These are phyloP conservation scores for Xylaria venustula DNA, from an alignment of 495 filamentous ascomycete genomes.

Conservation along the genomic window DNA sequence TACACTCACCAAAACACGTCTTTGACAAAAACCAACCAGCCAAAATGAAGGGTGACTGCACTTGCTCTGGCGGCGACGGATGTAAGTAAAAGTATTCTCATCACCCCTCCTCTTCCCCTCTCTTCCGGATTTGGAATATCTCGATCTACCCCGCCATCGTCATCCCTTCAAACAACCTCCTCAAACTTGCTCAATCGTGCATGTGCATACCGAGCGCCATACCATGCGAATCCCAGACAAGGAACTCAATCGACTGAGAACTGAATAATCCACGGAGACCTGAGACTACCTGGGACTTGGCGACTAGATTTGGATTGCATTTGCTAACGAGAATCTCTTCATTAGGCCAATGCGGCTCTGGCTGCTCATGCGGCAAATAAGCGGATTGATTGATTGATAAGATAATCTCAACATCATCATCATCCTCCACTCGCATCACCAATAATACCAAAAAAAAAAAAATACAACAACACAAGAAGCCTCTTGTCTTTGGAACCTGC, in stretches of 20 bases:
- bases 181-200: no score
- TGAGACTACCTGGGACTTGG: no score
- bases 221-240: no score
- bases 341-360: slow-evolving; percentile 37
- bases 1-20: slow-evolving; percentile 4
- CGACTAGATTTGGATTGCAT: no score
- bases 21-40: slow-evolving; percentile 16
- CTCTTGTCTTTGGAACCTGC: no score
- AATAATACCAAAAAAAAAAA: neutral
- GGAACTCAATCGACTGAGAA: no score
- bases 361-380: slow-evolving; percentile 42
- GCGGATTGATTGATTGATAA: no score
- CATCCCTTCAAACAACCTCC: neutral
- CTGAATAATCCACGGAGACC: no score
- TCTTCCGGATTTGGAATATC: neutral
- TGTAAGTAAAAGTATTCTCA: slow-evolving; percentile 31
- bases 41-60: slow-evolving; percentile 49
- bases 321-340: slow-evolving; percentile 1
- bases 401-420: neutral
- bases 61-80: slow-evolving; percentile 43
- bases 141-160: slow-evolving; percentile 12
- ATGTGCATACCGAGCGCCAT: no score
- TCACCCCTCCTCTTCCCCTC: neutral
- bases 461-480: neutral
- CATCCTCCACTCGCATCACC: neutral